Base-by-base conservation (phyloP, 192 early-diverging fungal species). In the Obelidium mucronatum region DNA sequence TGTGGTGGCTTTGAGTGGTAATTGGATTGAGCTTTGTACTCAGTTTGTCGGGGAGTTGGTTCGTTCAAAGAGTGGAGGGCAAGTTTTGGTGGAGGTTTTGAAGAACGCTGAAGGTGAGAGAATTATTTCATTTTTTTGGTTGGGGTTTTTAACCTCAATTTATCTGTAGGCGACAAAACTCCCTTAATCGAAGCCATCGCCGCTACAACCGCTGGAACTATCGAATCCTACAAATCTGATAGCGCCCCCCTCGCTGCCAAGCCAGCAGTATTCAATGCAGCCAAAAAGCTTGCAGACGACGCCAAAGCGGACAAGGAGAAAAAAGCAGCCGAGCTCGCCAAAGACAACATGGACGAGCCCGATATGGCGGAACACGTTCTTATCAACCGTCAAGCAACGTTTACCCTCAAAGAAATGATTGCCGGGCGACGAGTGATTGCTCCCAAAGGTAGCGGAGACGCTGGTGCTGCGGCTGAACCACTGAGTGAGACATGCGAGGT, bases 61-160 rank as follows among this genome's bases (percentile, higher is more conserved):
- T 42, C 83, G 88, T 26, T 89, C 92, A 36, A 81, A 87, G 31
- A 83, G 90, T 74, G 88, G 91, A 22, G 87, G 89, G 67, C 89
- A 92, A 78, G 90, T 93, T 4, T 83, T 96, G 15, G 65, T 79
- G 24, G 80, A 82, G 73, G 51, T 79, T 2, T 13, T 79, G 30
- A 55, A 72, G 66, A 55, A 71, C 53, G 84, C 74, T 6, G 75
- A 81, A 6, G 79, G 79, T 74, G 40, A 60, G 54, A 22, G 36
- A 6, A 26, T 31, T 4, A 35, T 52, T 42, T 11, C 5, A n/a
- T n/a, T 2, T 65, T 66, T 44, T 8, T 58, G 30, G 11, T 48
- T 48, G 19, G 44, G 8, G 44, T 48, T 6, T 15, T 48, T 6
- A 19, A 48, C n/a, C 42, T 55, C 31, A 67, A 2, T 54, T 39